Base-by-base conservation (phyloP, 179 eudicot species). In the Kewa caespitosa region DNA sequence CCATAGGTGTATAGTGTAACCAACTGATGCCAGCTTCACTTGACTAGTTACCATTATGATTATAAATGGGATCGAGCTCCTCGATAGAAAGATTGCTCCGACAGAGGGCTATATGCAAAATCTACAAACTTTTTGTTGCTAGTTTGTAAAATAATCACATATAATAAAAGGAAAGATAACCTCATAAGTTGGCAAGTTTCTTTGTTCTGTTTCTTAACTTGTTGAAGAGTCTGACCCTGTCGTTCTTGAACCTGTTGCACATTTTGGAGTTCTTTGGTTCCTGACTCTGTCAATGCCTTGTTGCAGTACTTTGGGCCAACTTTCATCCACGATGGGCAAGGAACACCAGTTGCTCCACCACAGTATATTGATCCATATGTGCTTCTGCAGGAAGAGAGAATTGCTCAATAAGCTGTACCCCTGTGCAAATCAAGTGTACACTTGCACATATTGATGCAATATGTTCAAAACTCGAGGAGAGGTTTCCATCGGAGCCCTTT, bases 231-330 rank as follows among this genome's bases (percentile, higher is more conserved):
- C 12, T 43, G 12, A 15, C 18, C 18, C 18, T 43, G 50, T 43
- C 15, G 50, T 43, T 43, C 18, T 43, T 43, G 50, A 2, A 43
- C 50, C 50, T 43, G 18, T 43, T 43, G 50, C 4, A 43, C 50
- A 43, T 11, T 3, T 43, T 43, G 50, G 57, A 18, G 25, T 50
- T 50, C 2, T 50, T 50, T 30, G 31, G 34, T 25, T 59, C 0
- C 36, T 30, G 36, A 59, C 64, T 59, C 4, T 10, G n/a, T n/a
- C 43, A 12, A 2, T 32, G 4, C 66, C 34, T 38, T 8, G 39
- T 41, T 83, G 81, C 92, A 91, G 97, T 89, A 85, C 70, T 89
- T 91, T 41, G 97, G 96, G 50, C 78, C 92, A 28, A 70, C 84
- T 42, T 92, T 92, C 75, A 76, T 93, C 69, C 97, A 92, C 42